Evolutionary conservation across 768 basidiomycete species (phyloP).

Genomic region (Suillus bovinus): DNA sequence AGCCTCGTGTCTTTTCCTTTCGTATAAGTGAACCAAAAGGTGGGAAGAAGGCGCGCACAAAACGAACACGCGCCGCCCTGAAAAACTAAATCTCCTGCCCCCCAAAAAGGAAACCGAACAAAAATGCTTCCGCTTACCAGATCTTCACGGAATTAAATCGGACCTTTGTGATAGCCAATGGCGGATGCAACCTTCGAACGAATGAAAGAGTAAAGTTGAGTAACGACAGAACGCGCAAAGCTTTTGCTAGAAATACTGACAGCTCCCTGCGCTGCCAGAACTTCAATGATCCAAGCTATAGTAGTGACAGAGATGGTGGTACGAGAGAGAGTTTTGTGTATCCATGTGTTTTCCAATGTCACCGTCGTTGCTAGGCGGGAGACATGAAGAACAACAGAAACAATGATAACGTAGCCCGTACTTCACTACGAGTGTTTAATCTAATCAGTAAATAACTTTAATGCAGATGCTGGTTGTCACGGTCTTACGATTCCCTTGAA

Average conservation of each 20-base stretch:
- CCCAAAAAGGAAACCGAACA: constrained; percentile 30
- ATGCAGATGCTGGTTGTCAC: constrained; percentile 1
- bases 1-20: constrained; percentile 53
- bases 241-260: background rate
- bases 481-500: constrained; percentile 20
- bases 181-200: constrained; percentile 2
- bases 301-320: constrained; percentile 6
- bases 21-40: constrained; percentile 32
- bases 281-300: background rate
- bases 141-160: constrained; percentile 16
- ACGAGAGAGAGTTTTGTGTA: constrained; percentile 5
- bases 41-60: constrained; percentile 24
- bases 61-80: constrained; percentile 31
- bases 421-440: background rate
- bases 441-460: constrained; percentile 15
- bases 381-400: constrained; percentile 14
- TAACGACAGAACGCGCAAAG: constrained; percentile 7
- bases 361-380: constrained; percentile 26
- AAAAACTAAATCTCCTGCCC: constrained; percentile 33
- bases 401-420: constrained; percentile 23
- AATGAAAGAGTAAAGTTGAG: constrained; percentile 12
- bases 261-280: constrained; percentile 18
- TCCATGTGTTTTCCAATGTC: background rate
- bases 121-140: constrained; percentile 26
- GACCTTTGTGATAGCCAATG: constrained; percentile 1